phyloP scores from a whole-genome alignment of 345 rosid genomes.

The Rhodamnia rubescens region DNA sequence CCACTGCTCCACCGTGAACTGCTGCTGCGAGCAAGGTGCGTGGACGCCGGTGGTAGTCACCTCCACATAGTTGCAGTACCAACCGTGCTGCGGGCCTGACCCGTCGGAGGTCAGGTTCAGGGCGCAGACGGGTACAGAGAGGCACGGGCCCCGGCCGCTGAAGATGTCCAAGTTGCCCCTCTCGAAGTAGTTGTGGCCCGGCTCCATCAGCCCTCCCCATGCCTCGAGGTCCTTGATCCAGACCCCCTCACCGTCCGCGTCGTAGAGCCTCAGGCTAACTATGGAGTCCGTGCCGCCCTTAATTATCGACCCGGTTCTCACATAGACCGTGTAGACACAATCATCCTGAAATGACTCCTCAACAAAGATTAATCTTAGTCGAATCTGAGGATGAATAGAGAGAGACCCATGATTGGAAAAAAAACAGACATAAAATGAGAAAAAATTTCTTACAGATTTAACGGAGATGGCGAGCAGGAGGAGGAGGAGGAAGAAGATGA shows the following conservation, averaged over 20 bases:
- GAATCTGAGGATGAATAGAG: not conserved
- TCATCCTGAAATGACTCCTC: slow-evolving; percentile 13
- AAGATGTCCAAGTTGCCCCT: slow-evolving; percentile 85
- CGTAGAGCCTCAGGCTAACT: slow-evolving; percentile 43
- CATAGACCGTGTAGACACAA: slow-evolving; percentile 62
- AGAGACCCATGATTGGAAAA: not conserved
- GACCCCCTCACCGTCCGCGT: slow-evolving; percentile 25
- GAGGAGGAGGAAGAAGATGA: not conserved
- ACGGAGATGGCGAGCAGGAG: not conserved
- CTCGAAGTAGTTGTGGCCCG: slow-evolving; percentile 70
- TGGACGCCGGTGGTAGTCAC: slow-evolving; percentile 56
- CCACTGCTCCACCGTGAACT: slow-evolving; percentile 86
- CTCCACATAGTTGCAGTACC: slow-evolving; percentile 90
- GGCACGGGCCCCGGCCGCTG: slow-evolving; percentile 61
- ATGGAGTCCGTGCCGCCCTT: slow-evolving; percentile 79
- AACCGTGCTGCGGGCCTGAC: slow-evolving; percentile 60
- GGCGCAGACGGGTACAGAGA: slow-evolving; percentile 44
- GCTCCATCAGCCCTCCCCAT: slow-evolving; percentile 89
- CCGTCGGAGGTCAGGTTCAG: slow-evolving; percentile 75
- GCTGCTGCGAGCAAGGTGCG: slow-evolving; percentile 31
- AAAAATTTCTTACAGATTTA: not conserved
- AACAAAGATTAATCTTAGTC: not conserved
- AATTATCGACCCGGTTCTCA: slow-evolving; percentile 67
- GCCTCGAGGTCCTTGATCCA: slow-evolving; percentile 37
- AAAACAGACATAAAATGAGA: too few relatives aligned